Percentiles rank a stretch among this genome's conserved stretches.
Evolutionary conservation across 2,329 filamentous ascomycete genomes (phyloP).

Genomic region (Leptographium lundbergii): DNA sequence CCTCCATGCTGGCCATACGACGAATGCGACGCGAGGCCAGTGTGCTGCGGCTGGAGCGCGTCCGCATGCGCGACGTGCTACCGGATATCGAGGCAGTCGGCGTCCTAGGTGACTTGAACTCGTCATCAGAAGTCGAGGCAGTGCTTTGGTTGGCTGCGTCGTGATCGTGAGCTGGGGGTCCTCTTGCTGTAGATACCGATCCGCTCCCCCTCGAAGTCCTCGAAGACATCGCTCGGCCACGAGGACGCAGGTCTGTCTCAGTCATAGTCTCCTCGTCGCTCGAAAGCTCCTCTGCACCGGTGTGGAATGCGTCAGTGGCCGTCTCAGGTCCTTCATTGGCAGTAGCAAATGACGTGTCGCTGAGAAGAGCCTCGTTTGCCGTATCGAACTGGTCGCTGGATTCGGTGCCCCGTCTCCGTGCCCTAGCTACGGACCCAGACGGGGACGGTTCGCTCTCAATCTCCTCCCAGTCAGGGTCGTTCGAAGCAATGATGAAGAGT

Average conservation of each 20-base stretch:
- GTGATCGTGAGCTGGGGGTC: neutral
- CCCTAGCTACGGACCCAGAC: conserved; percentile 18
- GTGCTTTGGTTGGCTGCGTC: conserved; percentile 54
- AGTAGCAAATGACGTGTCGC: conserved; percentile 51
- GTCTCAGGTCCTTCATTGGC: conserved; percentile 73
- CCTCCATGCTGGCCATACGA: conserved; percentile 47
- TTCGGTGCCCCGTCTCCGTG: conserved; percentile 24
- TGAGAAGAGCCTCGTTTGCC: conserved; percentile 53
- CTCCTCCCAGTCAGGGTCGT: conserved; percentile 82
- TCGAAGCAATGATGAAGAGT: conserved; percentile 48
- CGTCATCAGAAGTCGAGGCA: conserved; percentile 76
- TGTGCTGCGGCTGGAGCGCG: conserved; percentile 55
- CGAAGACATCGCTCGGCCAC: conserved; percentile 3
- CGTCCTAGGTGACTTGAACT: conserved; percentile 46
- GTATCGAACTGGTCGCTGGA: conserved; percentile 65
- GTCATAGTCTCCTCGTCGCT: conserved; percentile 66
- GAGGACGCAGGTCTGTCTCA: conserved; percentile 53
- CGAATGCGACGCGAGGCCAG: conserved; percentile 43
- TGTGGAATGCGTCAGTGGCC: conserved; percentile 93
- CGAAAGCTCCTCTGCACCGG: conserved; percentile 66
- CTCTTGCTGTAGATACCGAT: neutral
- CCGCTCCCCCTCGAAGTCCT: neutral
- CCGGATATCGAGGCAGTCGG: conserved; percentile 49
- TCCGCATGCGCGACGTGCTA: conserved; percentile 40
- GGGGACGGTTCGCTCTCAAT: conserved; percentile 44